Percentiles rank a stretch among this genome's conserved stretches.
These are phyloP conservation scores for Stagonosporopsis chrysanthemi DNA, from an alignment of 2,329 filamentous ascomycete genomes.

Conservation along the genomic window DNA sequence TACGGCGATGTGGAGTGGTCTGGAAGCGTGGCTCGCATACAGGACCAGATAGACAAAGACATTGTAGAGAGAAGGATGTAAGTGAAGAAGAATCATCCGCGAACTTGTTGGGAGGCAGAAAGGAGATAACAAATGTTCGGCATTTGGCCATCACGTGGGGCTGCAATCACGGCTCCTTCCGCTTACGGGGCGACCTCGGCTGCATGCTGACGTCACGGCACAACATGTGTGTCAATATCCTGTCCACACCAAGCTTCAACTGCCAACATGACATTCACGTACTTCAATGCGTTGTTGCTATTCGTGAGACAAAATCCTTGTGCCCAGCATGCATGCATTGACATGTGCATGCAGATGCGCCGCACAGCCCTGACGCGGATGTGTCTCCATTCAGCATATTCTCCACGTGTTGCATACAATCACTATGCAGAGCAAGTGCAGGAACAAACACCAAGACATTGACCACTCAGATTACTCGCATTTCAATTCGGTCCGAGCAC, in stretches of 20 bases:
- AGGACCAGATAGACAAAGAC: neutral
- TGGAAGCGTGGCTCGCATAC: constrained; percentile 25
- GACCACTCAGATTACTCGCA: neutral
- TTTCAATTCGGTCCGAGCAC: constrained; percentile 2
- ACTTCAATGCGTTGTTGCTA: neutral
- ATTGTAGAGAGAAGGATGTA: neutral
- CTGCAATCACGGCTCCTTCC: constrained; percentile 15
- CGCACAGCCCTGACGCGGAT: neutral
- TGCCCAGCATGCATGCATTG: constrained; percentile 2
- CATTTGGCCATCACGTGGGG: neutral
- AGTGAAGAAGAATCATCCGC: neutral
- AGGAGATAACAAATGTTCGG: neutral
- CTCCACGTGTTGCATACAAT: neutral
- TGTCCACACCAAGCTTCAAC: constrained; percentile 3
- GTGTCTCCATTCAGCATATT: constrained; percentile 1
- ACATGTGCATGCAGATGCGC: neutral
- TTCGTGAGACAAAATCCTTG: neutral
- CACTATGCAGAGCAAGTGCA: neutral
- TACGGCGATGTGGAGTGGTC: constrained; percentile 25
- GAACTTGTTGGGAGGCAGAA: neutral
- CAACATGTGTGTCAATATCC: constrained; percentile 6
- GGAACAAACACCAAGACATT: neutral
- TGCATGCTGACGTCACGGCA: constrained; percentile 5
- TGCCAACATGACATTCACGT: constrained; percentile 1
- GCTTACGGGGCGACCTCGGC: constrained; percentile 1